Evolutionary conservation across 2,329 filamentous ascomycete species (phyloP).

Genomic region (Cladophialophora psammophila): DNA sequence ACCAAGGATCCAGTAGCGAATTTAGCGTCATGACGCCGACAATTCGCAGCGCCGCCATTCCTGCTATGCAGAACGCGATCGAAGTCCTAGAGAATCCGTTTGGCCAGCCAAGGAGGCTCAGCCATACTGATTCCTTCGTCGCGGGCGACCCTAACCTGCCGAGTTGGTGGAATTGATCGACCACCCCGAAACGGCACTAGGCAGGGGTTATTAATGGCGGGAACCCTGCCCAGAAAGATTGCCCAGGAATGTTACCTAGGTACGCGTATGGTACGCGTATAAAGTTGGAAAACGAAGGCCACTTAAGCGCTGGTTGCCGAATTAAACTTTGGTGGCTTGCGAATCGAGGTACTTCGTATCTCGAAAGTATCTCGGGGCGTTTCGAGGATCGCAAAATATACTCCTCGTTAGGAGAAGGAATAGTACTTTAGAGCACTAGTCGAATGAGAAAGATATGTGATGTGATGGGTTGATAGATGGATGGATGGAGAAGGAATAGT

Average conservation of each 20-base stretch:
- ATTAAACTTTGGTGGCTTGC: not conserved
- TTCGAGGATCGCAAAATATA: no score
- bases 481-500: not conserved
- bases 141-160: slow-evolving; percentile 13
- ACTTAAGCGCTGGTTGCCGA: not conserved
- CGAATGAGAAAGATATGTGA: no score
- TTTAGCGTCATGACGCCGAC: not conserved
- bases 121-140: slow-evolving; percentile 6
- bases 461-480: not conserved
- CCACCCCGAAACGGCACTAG: not conserved
- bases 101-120: slow-evolving; percentile 12
- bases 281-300: not conserved
- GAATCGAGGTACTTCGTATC: no score
- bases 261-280: no score
- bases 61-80: slow-evolving; percentile 21
- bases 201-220: not conserved
- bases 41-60: slow-evolving; percentile 18
- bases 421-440: no score
- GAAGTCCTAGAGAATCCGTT: slow-evolving; percentile 23
- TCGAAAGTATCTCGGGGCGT: no score
- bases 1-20: not conserved
- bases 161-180: slow-evolving; percentile 18
- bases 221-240: not conserved
- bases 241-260: not conserved
- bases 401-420: no score